These are phyloP conservation scores for Coemansia sp. DNA, from an alignment of 192 early-diverging fungal genomes.

Conservation along the genomic window DNA sequence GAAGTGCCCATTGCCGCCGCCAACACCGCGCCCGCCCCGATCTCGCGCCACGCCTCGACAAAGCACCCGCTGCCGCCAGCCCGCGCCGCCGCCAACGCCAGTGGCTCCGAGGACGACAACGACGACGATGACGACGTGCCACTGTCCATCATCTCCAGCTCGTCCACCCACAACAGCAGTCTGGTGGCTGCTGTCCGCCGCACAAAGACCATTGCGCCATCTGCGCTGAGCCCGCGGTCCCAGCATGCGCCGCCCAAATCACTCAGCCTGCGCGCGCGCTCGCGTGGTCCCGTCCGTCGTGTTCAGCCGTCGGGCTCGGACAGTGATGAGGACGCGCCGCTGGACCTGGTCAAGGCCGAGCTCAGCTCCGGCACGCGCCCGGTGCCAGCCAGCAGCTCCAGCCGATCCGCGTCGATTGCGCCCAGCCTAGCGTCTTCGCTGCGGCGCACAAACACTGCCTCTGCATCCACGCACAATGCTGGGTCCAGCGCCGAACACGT, in stretches of 20 bases:
- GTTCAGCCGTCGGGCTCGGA: background rate
- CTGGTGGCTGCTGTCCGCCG: slow-evolving; percentile 20
- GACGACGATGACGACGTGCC: slow-evolving; percentile 33
- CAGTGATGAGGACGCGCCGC: slow-evolving; percentile 39
- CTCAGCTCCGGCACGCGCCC: slow-evolving; percentile 17
- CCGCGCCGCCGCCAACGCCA: background rate
- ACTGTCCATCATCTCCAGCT: slow-evolving; percentile 36
- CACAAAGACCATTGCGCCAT: slow-evolving; percentile 29
- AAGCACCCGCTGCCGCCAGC: background rate
- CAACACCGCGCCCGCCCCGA: slow-evolving; percentile 2
- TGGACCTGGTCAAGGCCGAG: slow-evolving; percentile 33
- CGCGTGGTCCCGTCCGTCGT: background rate
- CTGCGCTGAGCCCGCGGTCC: slow-evolving; percentile 13
- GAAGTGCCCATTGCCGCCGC: slow-evolving; percentile 7
- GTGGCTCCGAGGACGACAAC: slow-evolving; percentile 8
- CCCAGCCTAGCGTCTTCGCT: background rate
- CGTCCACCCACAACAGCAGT: slow-evolving; percentile 15
- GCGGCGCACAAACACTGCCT: background rate
- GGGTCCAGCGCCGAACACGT: background rate
- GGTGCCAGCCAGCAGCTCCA: background rate
- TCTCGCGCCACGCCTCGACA: slow-evolving; percentile 4
- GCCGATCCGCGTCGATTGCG: background rate
- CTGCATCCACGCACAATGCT: background rate
- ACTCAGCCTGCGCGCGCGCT: slow-evolving; percentile 15
- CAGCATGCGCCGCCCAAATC: slow-evolving; percentile 10